Percentiles rank a stretch among this genome's conserved stretches.
These are phyloP conservation scores for Cardiospermum halicacabum DNA, from an alignment of 345 rosid species.

Conservation along the genomic window DNA sequence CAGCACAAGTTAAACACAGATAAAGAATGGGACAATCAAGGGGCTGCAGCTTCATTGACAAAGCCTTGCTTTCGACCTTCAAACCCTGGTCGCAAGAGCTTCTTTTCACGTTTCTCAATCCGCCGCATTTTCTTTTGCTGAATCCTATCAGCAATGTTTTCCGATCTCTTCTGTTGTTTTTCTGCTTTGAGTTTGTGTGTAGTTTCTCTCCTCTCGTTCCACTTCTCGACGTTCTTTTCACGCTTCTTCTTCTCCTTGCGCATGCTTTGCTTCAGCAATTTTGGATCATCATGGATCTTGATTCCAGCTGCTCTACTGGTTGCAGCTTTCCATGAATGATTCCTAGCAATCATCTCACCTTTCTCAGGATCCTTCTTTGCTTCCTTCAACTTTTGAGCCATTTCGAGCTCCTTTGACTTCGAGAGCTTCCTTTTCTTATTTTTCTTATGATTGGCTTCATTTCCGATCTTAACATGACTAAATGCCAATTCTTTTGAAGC, in stretches of 20 bases:
- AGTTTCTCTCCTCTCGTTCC: slow-evolving; percentile 72
- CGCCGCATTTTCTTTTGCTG: slow-evolving; percentile 65
- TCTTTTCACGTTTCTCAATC: slow-evolving; percentile 86
- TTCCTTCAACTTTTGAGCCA: slow-evolving; percentile 53
- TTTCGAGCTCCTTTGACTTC: slow-evolving; percentile 64
- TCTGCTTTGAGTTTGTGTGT: slow-evolving; percentile 57
- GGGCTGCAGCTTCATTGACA: background rate
- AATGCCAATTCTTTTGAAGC: slow-evolving; percentile 75
- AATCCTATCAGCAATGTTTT: slow-evolving; percentile 61
- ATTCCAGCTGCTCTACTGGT: slow-evolving; percentile 70
- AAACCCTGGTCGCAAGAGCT: slow-evolving; percentile 84
- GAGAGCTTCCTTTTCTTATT: slow-evolving; percentile 57
- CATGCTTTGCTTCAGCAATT: slow-evolving; percentile 66
- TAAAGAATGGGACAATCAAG: background rate
- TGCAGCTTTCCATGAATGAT: slow-evolving; percentile 76
- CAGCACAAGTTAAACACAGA: background rate
- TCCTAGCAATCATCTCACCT: slow-evolving; percentile 52
- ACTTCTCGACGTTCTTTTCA: slow-evolving; percentile 73
- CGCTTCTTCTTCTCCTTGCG: slow-evolving; percentile 68
- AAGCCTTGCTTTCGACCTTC: slow-evolving; percentile 45
- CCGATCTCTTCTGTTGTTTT: slow-evolving; percentile 72
- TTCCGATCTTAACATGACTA: slow-evolving; percentile 65
- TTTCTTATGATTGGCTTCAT: slow-evolving; percentile 46
- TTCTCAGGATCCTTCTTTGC: slow-evolving; percentile 74
- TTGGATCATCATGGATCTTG: slow-evolving; percentile 85